phyloP scores from a whole-genome alignment of 2,329 filamentous ascomycete genomes.

The Diaporthe caulivora region DNA sequence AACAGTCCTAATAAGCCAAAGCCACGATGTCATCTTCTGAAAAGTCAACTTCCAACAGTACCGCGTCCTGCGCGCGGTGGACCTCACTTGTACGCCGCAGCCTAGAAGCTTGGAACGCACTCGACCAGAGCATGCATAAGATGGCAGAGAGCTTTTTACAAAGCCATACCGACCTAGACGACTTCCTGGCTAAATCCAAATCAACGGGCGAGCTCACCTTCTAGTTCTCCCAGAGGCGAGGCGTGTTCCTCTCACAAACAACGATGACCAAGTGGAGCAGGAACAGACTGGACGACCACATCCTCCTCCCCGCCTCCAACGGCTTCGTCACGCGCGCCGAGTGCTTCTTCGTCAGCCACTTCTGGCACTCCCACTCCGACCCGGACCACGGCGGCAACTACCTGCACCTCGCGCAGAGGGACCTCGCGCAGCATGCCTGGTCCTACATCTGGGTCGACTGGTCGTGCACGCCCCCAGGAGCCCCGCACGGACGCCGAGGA shows the following conservation, averaged over 20 bases:
- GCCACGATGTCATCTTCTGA: not conserved
- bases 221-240: not conserved
- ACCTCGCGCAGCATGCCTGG: not conserved
- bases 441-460: not conserved
- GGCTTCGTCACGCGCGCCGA: not conserved
- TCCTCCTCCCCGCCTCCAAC: not conserved
- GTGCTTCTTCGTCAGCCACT: constrained; percentile 9
- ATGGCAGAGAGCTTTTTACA: not conserved
- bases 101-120: not conserved
- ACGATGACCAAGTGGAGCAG: constrained; percentile 7
- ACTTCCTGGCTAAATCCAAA: not conserved
- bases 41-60: not conserved
- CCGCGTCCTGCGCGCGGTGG: not conserved
- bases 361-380: not conserved
- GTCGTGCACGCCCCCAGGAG: not conserved
- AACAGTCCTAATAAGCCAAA: not conserved
- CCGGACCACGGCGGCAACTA: not conserved
- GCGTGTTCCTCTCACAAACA: not conserved
- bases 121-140: not conserved
- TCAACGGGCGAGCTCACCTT: not conserved
- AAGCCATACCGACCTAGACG: not conserved
- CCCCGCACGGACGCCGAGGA: not conserved
- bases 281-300: not conserved
- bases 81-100: not conserved
- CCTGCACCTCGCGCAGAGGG: not conserved